Evolutionary conservation across 495 filamentous ascomycete genomes (phyloP), one percentile per base, ranked within the genome.

Genomic region (Clohesyomyces aquaticus): DNA sequence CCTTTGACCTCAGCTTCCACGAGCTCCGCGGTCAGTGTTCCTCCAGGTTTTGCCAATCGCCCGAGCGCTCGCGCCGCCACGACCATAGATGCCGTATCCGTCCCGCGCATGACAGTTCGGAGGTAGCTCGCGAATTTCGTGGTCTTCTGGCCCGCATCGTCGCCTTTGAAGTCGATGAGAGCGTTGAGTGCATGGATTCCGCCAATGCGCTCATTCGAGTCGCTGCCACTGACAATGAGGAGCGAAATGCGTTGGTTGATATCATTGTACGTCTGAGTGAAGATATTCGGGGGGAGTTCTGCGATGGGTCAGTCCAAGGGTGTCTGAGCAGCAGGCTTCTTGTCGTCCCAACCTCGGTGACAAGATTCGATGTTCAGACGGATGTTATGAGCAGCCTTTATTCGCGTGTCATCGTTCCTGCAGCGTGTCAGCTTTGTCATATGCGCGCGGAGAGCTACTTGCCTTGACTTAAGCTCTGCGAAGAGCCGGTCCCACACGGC

Each of bases 1-100:
- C 90, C 89, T 71, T 96, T 92, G 43, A 98, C 91, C 73, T 99
- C 95, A 61, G 91, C 90, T 68, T 99, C 94, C 42, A 99, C 95
- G 43, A 99, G 79, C 76, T 98, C 95, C 1, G 94, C 94, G 38
- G 95, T 96, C 54, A 99, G 80, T 38, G 94, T 92, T 46, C 94
- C 94, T 46, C 94, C 95, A 1, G 94, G 95, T 63, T 87, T 86
- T 61, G 93, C 95, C 49, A 99, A 82, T 67, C 88, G 88, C 29
- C 94, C 95, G 22, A 99, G 79, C 11, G 91, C 92, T 66, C 87
- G 83, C 46, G 94, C 91, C 14, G 94, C 95, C 38, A 87, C 84
- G 26, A 94, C 82, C 85, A 99, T 90, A 14, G 93, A 90, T 28
- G 82, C 83, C 59, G 87, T 89, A 63, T 98, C 93, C 69, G 90